Conservation (phyloP, 345 rosid species). For the Syzygium oleosum region DNA sequence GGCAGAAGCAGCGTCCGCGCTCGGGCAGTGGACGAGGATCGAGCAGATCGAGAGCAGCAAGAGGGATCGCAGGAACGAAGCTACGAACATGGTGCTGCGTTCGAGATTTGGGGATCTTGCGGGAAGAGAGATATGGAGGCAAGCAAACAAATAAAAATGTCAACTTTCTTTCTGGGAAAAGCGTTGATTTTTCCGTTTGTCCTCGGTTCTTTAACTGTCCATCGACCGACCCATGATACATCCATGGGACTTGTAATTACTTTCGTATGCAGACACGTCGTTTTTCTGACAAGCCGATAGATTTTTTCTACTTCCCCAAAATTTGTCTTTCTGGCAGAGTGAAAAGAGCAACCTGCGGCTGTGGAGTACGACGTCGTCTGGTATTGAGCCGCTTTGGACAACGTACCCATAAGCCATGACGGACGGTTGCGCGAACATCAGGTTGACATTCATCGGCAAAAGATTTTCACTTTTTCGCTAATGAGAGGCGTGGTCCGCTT, state of each 20-base stretch:
- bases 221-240: not conserved
- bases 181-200: not conserved
- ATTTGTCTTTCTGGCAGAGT: not conserved
- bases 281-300: not conserved
- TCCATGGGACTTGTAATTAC: not conserved
- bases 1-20: conserved; percentile 41
- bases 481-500: not conserved
- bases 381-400: not conserved
- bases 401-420: too few relatives aligned
- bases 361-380: not conserved
- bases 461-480: not conserved
- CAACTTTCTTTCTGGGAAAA: not conserved
- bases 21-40: conserved; percentile 21
- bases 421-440: rapidly evolving
- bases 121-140: not conserved
- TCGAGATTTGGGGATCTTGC: not conserved
- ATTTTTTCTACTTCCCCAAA: not conserved
- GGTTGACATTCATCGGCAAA: rapidly evolving
- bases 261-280: not conserved
- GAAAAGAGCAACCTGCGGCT: not conserved
- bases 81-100: not conserved
- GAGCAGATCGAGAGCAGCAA: conserved; percentile 22
- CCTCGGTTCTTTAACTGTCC: not conserved
- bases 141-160: not conserved
- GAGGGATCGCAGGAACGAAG: conserved; percentile 1